Evolutionary conservation across 805 yeast species (phyloP).

Genomic region (Cyberlindnera sargentensis): DNA sequence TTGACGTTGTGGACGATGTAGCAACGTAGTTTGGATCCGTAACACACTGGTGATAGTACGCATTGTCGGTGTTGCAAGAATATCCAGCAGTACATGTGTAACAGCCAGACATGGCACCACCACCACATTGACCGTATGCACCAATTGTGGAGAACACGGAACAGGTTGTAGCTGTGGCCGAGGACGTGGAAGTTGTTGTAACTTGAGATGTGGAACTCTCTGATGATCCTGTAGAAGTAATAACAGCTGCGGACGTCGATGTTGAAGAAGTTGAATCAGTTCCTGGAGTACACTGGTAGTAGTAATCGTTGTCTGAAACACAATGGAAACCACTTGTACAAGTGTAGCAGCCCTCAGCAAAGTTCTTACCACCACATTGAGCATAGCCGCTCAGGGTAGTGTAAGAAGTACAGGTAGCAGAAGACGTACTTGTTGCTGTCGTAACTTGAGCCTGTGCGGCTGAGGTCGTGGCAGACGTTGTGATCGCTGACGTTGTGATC

Average conservation of each 20-base stretch:
- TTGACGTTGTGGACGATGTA: too few species aligned
- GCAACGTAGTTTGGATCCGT: background rate
- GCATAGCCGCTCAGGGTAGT: conserved; percentile 2
- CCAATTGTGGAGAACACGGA: background rate
- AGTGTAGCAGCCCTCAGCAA: conserved; percentile 3
- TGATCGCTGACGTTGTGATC: background rate
- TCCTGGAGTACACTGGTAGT: conserved; percentile 11
- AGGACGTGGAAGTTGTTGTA: background rate
- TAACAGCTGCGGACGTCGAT: background rate
- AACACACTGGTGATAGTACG: conserved; percentile 8
- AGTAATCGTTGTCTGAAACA: conserved; percentile 7
- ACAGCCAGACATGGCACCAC: conserved; percentile 1
- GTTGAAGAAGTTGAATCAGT: background rate
- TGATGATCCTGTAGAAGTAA: background rate
- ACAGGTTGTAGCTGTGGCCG: background rate
- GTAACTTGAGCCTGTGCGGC: too few species aligned
- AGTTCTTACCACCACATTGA: conserved; percentile 16
- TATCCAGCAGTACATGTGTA: conserved; percentile 7
- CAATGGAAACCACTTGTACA: conserved; percentile 12
- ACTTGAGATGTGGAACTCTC: background rate
- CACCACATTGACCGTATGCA: conserved; percentile 10
- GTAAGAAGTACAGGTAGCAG: background rate
- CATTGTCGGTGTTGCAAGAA: conserved; percentile 6
- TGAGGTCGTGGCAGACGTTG: background rate
- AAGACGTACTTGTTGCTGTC: background rate